phyloP scores from a whole-genome alignment of 768 basidiomycete species.

The Suillus ampliporus region DNA sequence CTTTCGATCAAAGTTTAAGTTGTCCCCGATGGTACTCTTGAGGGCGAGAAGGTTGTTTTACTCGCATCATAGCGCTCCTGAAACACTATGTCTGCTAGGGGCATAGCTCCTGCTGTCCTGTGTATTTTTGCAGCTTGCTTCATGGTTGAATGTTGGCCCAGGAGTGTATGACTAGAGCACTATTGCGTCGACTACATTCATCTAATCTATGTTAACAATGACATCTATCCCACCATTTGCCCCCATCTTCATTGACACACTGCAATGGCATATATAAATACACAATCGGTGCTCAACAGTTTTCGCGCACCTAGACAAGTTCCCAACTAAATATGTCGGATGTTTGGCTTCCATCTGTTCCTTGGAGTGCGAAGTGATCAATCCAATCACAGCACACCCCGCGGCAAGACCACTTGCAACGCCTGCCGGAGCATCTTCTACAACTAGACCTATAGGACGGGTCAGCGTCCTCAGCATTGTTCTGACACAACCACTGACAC shows the following conservation, averaged over 20 bases:
- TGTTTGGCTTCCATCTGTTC: conserved; percentile 67
- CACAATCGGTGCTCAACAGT: not conserved
- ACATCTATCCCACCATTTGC: conserved; percentile 51
- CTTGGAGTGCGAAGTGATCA: conserved; percentile 80
- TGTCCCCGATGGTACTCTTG: not conserved
- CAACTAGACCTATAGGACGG: conserved; percentile 65
- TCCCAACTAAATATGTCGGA: conserved; percentile 72
- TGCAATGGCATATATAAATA: conserved; percentile 15
- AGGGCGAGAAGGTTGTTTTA: not conserved
- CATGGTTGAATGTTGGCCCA: not conserved
- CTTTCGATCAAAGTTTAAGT: not conserved
- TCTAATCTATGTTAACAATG: conserved; percentile 41
- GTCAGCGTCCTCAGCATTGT: conserved; percentile 25
- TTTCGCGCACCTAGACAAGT: conserved; percentile 67
- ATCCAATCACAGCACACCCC: conserved; percentile 83
- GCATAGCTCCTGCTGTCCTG: not conserved
- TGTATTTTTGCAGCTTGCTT: too few species aligned
- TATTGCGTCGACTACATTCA: not conserved
- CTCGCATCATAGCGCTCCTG: too few species aligned
- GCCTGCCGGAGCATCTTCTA: conserved; percentile 92
- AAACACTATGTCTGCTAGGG: too few species aligned
- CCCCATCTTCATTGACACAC: conserved; percentile 35
- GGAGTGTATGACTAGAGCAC: not conserved
- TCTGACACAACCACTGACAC: conserved; percentile 47
- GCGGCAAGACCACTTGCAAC: conserved; percentile 80